Conservation (phyloP, 441 rosid genomes). For the Isatis lusitanica region DNA sequence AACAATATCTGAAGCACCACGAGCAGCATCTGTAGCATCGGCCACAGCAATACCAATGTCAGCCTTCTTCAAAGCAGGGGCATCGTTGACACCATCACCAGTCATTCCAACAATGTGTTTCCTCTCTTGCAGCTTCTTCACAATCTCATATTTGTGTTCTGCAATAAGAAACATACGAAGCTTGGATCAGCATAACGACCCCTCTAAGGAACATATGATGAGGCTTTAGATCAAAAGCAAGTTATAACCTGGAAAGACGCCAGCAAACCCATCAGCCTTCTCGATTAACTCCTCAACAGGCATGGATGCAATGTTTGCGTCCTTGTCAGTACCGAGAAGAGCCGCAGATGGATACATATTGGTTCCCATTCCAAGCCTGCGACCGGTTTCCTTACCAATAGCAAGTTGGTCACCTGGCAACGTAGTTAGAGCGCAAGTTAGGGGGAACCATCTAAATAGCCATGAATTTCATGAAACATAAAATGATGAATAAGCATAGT, state of each 20-base stretch:
- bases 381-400: constrained; percentile 95
- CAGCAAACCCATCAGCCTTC: constrained; percentile 95
- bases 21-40: constrained; percentile 44
- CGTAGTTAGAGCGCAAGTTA: constrained; percentile 5
- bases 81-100: constrained; percentile 44
- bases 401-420: constrained; percentile 44
- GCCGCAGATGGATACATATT: constrained; percentile 97
- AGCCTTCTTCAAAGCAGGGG: constrained; percentile 42
- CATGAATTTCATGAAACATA: not conserved
- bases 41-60: constrained; percentile 46
- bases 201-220: constrained; percentile 9
- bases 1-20: constrained; percentile 43
- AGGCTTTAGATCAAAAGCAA: constrained; percentile 9
- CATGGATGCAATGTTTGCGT: constrained; percentile 68
- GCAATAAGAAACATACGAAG: constrained; percentile 24
- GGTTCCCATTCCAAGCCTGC: constrained; percentile 98
- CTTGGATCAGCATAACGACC: constrained; percentile 21
- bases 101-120: constrained; percentile 45
- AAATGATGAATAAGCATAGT: not conserved
- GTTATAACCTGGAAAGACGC: constrained; percentile 78
- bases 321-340: constrained; percentile 80
- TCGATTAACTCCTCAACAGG: constrained; percentile 92
- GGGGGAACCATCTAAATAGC: constrained; percentile 6
- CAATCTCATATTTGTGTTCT: constrained; percentile 45
- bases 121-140: constrained; percentile 42